Evolutionary conservation across 352 stramenopile genomes (phyloP), one percentile per base, ranked within the genome.

Genomic region (Phytophthora citricola): DNA sequence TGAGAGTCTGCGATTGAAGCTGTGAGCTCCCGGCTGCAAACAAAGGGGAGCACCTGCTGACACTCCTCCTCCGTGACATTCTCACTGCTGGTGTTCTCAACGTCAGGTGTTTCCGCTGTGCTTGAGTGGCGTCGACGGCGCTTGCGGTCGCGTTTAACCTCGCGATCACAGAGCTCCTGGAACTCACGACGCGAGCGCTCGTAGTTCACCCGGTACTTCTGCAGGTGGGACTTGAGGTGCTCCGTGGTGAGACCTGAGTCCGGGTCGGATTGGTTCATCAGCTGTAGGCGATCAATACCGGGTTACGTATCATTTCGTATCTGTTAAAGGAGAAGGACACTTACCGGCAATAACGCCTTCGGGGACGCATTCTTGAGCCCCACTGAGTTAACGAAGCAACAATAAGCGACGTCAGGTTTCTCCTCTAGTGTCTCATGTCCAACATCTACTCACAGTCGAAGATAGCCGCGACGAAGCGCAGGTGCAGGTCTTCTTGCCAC

Each of bases 121-220:
- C 24, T 26, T 26, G 24, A 26, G 24, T 26, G 24, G 15, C 63
- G 69, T 6, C 76, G 74, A 17, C 71, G 72, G 7, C 75, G 61
- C 49, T 86, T 83, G 26, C 69, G 67, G 49, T 72, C 73, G 17
- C 78, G 71, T 34, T 81, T 79, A 20, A 78, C 58, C 41, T 85
- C 89, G 31, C 88, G 76, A 52, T 92, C 74, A 53, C 85, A 93
- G 22, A 87, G 81, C 56, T 87, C 79, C 31, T 91, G 76, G 54
- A 95, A 93, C 62, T 95, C 83, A 26, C 66, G 59, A 17, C 83
- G 81, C 3, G 87, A 92, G 22, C 81, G 79, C 27, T 93, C 78
- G 54, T 92, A 90, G 53, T 93, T 92, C 46, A 92, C 66, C 20
- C 85, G 81, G 69, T 92, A 95, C 71, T 95, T 95, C 60, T 95